These are phyloP conservation scores for Collybiopsis luxurians DNA, from an alignment of 768 basidiomycete species.

Conservation along the genomic window DNA sequence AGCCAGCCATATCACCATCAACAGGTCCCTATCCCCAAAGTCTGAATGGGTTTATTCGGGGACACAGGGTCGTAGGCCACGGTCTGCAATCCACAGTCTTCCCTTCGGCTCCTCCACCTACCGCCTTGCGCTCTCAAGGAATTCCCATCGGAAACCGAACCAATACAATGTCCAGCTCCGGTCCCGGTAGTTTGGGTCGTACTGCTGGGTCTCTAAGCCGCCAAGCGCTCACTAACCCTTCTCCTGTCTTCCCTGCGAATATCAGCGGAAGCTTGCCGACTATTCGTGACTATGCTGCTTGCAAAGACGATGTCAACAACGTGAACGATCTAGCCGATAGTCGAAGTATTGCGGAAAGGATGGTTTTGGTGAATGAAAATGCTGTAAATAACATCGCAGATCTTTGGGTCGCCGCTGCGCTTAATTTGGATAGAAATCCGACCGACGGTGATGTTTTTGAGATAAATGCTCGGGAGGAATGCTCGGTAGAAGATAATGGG, in stretches of 20 bases:
- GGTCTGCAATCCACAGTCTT: background rate
- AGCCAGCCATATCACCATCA: conserved; percentile 33
- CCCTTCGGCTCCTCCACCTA: background rate
- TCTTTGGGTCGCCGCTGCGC: conserved; percentile 97
- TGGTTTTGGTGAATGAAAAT: conserved; percentile 94
- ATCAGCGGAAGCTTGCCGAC: background rate
- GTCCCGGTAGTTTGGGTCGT: background rate
- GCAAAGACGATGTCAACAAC: background rate
- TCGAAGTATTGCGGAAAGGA: conserved; percentile 76
- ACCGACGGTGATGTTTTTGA: background rate
- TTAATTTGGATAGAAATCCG: conserved; percentile 84
- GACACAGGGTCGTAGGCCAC: background rate
- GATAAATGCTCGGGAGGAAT: background rate
- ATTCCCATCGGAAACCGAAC: conserved; percentile 3
- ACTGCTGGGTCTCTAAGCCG: background rate
- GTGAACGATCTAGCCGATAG: background rate
- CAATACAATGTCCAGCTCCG: background rate
- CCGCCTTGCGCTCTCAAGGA: background rate
- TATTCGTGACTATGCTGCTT: background rate
- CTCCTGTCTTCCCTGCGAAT: background rate
- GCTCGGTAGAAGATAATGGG: background rate
- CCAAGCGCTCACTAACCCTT: background rate
- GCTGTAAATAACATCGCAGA: conserved; percentile 93
- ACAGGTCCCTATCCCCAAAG: background rate
- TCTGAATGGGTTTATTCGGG: background rate